phyloP scores from a whole-genome alignment of 1,284 basidiomycete species.

The Leccinum huronense region DNA sequence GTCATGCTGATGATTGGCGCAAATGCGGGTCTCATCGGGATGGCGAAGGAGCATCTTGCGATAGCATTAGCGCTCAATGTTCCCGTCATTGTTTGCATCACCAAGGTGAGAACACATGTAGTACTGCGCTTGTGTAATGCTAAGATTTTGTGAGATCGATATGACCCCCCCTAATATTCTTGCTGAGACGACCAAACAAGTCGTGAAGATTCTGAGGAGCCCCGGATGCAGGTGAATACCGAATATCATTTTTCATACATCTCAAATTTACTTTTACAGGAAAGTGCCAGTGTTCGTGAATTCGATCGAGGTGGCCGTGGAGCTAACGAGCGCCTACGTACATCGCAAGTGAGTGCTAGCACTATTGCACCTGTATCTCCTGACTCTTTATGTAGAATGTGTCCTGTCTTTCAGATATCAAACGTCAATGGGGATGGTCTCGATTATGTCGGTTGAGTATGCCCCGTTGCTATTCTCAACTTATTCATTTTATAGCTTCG shows the following conservation, averaged over 20 bases:
- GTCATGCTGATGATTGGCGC: conserved; percentile 96
- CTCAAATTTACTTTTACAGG: conserved; percentile 37
- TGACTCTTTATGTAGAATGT: conserved; percentile 54
- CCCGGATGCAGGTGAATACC: conserved; percentile 80
- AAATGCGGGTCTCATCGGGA: conserved; percentile 94
- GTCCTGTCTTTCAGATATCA: conserved; percentile 91
- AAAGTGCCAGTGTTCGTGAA: conserved; percentile 79
- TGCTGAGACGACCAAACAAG: conserved; percentile 88
- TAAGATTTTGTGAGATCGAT: conserved; percentile 62
- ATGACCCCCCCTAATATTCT: conserved; percentile 95
- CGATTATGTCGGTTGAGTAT: conserved; percentile 54
- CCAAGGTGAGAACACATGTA: conserved; percentile 62
- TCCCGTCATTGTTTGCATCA: conserved; percentile 92
- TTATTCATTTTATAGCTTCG: conserved; percentile 51
- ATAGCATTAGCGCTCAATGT: conserved; percentile 93
- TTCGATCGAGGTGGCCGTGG: conserved; percentile 73
- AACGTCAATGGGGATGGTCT: conserved; percentile 94
- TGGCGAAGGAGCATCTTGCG: conserved; percentile 97
- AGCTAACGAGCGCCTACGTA: conserved; percentile 69
- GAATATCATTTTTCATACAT: conserved; percentile 2
- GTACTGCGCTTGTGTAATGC: conserved; percentile 1
- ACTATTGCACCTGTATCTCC: neutral
- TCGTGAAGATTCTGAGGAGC: conserved; percentile 89
- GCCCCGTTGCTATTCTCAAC: conserved; percentile 9
- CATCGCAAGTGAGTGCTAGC: conserved; percentile 27